These are phyloP conservation scores for Blastobotrys terrestris DNA, from an alignment of 805 yeast species.

Conservation along the genomic window DNA sequence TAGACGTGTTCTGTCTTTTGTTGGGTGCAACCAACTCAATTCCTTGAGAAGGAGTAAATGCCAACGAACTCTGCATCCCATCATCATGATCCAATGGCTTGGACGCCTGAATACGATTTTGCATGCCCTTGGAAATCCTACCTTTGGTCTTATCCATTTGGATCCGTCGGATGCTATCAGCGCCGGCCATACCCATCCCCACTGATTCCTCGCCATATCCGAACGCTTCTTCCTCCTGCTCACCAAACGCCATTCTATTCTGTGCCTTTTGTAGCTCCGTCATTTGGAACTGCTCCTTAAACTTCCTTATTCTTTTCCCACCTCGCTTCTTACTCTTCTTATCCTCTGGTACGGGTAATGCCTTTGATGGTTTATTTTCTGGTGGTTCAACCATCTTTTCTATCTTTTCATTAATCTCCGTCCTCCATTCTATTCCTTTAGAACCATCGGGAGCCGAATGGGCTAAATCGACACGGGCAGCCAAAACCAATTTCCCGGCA, in stretches of 20 bases:
- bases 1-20: conserved; percentile 5
- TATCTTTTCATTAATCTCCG: conserved; percentile 56
- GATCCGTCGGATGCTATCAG: conserved; percentile 19
- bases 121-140: conserved; percentile 57
- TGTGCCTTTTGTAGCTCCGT: conserved; percentile 79
- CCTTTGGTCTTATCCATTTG: conserved; percentile 44
- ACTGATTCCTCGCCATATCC: conserved; percentile 54
- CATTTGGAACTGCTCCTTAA: conserved; percentile 72
- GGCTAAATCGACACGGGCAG: conserved; percentile 74
- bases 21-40: conserved; percentile 24
- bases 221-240: conserved; percentile 60
- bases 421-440: conserved; percentile 52
- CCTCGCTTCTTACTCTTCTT: conserved; percentile 77
- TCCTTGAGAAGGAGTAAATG: conserved; percentile 24
- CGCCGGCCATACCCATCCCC: conserved; percentile 45
- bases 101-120: conserved; percentile 31
- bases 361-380: conserved; percentile 49
- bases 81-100: background rate
- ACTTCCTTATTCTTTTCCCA: conserved; percentile 72
- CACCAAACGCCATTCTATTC: conserved; percentile 78
- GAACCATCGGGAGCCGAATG: conserved; percentile 39
- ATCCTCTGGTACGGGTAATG: conserved; percentile 73
- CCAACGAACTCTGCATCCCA: background rate
- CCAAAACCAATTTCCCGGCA: conserved; percentile 72
- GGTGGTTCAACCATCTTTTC: conserved; percentile 78